Percentiles rank a stretch among this genome's conserved stretches.
phyloP scores from a whole-genome alignment of 1,284 basidiomycete genomes.

The Phlebopus sp. region DNA sequence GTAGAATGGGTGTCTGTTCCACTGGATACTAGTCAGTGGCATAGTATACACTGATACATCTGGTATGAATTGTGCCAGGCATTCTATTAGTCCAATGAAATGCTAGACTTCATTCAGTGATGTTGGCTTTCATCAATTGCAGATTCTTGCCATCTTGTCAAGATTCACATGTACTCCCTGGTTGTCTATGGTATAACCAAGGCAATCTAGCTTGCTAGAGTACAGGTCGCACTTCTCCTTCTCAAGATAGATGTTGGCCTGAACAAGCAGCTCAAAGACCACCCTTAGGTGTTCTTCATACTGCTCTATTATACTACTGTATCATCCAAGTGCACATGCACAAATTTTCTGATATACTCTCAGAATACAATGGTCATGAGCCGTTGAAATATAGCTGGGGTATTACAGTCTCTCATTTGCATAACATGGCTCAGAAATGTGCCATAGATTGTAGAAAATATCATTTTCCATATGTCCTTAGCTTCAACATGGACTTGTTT shows the following conservation, averaged over 20 bases:
- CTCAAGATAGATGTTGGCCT: conserved; percentile 22
- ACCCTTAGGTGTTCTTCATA: conserved; percentile 28
- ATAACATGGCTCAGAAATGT: no score
- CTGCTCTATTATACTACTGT: conserved; percentile 25
- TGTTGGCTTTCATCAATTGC: not conserved
- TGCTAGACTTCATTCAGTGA: no score
- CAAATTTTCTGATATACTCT: conserved; percentile 25
- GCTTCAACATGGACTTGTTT: conserved; percentile 30
- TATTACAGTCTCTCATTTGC: conserved; percentile 36
- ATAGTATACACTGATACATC: no score
- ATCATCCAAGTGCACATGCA: conserved; percentile 37
- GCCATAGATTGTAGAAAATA: conserved; percentile 16
- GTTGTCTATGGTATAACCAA: conserved; percentile 31
- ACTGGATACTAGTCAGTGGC: no score
- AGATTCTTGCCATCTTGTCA: conserved; percentile 10
- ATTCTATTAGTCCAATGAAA: no score
- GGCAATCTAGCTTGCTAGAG: conserved; percentile 19
- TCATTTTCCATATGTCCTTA: conserved; percentile 16
- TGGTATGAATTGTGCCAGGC: no score
- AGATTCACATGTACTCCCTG: conserved; percentile 26
- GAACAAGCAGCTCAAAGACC: conserved; percentile 21
- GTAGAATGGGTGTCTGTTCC: no score
- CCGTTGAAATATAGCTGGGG: conserved; percentile 31
- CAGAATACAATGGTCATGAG: conserved; percentile 34
- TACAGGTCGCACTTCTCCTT: conserved; percentile 24